phyloP scores from a whole-genome alignment of 345 rosid genomes.

The Pistacia integerrima region DNA sequence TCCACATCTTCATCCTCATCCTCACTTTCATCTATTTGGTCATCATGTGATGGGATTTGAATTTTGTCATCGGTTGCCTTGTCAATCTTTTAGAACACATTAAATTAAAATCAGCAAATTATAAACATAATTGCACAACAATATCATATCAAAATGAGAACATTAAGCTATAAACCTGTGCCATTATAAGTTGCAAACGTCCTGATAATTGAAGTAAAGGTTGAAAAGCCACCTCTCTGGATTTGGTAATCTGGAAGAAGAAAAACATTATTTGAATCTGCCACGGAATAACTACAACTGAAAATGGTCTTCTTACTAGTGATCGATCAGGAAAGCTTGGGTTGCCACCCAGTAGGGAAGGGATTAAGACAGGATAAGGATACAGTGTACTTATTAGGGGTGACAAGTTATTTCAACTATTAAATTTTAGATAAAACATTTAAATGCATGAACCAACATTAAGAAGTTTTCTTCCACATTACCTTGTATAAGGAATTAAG shows the following conservation, averaged over 20 bases:
- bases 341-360: too few relatives aligned
- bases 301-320: not conserved
- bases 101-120: not conserved
- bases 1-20: constrained; percentile 68
- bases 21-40: constrained; percentile 48
- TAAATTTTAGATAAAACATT: not conserved
- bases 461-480: constrained; percentile 9
- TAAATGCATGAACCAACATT: not conserved
- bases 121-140: not conserved
- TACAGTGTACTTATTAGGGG: not conserved
- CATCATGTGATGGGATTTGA: constrained; percentile 30
- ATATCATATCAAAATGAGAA: constrained; percentile 7
- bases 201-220: constrained; percentile 79
- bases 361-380: not conserved
- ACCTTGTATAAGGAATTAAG: constrained; percentile 72
- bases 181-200: constrained; percentile 73
- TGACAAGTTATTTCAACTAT: not conserved
- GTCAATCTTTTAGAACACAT: constrained; percentile 54
- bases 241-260: constrained; percentile 52
- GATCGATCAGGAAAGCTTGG: too few relatives aligned
- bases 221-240: constrained; percentile 62
- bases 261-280: constrained; percentile 17
- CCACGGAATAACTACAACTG: not conserved
- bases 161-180: constrained; percentile 57
- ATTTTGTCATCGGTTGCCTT: constrained; percentile 48